These are phyloP conservation scores for Dalbergia cultrata DNA, from an alignment of 306 rosid genomes.

Conservation along the genomic window DNA sequence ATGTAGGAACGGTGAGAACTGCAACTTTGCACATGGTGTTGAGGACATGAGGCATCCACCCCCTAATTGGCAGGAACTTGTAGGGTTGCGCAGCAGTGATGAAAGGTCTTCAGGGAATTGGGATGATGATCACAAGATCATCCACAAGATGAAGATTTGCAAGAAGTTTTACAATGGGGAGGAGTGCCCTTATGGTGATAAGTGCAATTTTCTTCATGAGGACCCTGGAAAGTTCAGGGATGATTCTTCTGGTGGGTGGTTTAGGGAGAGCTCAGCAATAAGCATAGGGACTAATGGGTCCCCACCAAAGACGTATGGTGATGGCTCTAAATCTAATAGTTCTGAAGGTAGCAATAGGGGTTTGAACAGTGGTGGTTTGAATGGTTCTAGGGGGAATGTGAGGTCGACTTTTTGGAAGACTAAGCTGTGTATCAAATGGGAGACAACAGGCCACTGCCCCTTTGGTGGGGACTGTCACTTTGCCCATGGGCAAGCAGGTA, in stretches of 20 bases:
- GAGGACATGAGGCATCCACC: slow-evolving; percentile 93
- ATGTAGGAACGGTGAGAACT: slow-evolving; percentile 85
- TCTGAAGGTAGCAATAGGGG: slow-evolving; percentile 57
- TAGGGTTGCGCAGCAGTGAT: slow-evolving; percentile 58
- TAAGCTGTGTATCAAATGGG: slow-evolving; percentile 81
- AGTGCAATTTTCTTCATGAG: slow-evolving; percentile 93
- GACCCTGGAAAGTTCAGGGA: slow-evolving; percentile 86
- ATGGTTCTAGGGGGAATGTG: slow-evolving; percentile 44
- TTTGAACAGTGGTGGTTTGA: slow-evolving; percentile 44
- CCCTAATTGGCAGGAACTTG: slow-evolving; percentile 95
- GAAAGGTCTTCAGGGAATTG: slow-evolving; percentile 64
- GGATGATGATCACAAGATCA: slow-evolving; percentile 89
- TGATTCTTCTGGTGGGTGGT: slow-evolving; percentile 55
- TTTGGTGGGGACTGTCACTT: slow-evolving; percentile 86
- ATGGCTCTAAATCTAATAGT: slow-evolving; percentile 48
- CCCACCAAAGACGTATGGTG: slow-evolving; percentile 56
- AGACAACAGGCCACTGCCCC: slow-evolving; percentile 76
- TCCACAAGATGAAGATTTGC: slow-evolving; percentile 93
- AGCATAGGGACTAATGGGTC: slow-evolving; percentile 76
- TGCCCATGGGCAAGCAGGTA: slow-evolving; percentile 96
- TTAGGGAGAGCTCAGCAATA: slow-evolving; percentile 79
- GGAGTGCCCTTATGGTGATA: slow-evolving; percentile 92
- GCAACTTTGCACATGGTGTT: slow-evolving; percentile 94
- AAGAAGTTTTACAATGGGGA: slow-evolving; percentile 92
- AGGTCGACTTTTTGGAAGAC: slow-evolving; percentile 83